Percentiles rank a stretch among this genome's conserved stretches.
Evolutionary conservation across 148 eudicot species (phyloP).

Genomic region (Spergularia marina): DNA sequence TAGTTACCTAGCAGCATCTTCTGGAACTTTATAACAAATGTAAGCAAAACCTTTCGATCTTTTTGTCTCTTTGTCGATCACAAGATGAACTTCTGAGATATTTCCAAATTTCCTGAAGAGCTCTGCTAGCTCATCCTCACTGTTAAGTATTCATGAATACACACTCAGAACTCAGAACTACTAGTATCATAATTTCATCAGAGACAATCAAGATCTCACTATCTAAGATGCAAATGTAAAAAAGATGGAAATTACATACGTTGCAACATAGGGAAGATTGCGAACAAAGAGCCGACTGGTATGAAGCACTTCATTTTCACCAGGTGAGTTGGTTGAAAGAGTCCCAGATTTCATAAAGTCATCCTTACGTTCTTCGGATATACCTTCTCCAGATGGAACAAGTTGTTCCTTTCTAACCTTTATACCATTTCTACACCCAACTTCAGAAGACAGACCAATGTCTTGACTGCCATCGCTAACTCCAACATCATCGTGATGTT

Average conservation of each 20-base stretch:
- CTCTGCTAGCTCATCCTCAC: constrained; percentile 86
- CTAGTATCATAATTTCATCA: background rate
- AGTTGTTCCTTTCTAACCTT: constrained; percentile 20
- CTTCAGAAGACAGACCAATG: constrained; percentile 14
- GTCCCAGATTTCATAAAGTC: constrained; percentile 32
- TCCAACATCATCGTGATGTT: constrained; percentile 21
- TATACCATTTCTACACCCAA: constrained; percentile 22
- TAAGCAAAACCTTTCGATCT: constrained; percentile 85
- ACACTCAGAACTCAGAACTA: background rate
- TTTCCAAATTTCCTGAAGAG: constrained; percentile 64
- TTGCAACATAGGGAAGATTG: constrained; percentile 81
- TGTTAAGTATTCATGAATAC: constrained; percentile 27
- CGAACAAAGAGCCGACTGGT: constrained; percentile 83
- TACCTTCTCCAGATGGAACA: constrained; percentile 22
- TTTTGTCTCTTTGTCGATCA: constrained; percentile 82
- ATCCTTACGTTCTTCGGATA: constrained; percentile 30
- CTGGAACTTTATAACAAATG: constrained; percentile 56
- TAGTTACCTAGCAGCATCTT: constrained; percentile 74
- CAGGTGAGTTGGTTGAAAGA: constrained; percentile 33
- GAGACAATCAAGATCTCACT: background rate
- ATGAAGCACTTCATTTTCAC: constrained; percentile 42
- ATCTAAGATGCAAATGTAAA: background rate
- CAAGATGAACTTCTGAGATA: constrained; percentile 76
- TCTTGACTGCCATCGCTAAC: constrained; percentile 14
- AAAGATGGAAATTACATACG: constrained; percentile 37